phyloP scores from a whole-genome alignment of 192 early-diverging fungal species.

The Umbelopsis sp. region DNA sequence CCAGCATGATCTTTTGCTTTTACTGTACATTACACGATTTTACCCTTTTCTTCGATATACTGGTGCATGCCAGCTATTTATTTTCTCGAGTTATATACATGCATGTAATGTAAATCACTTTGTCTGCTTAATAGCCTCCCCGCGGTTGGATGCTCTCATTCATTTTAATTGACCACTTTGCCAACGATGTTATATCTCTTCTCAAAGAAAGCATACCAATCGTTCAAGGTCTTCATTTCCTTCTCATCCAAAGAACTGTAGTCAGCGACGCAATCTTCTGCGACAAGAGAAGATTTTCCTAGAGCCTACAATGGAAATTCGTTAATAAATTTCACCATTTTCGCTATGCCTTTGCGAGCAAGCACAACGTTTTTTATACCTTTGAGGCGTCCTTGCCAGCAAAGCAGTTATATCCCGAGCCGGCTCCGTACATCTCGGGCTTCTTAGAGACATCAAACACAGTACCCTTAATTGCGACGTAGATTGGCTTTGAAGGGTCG shows the following conservation, averaged over 20 bases:
- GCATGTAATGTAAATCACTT: slow-evolving; percentile 12
- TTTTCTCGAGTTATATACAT: slow-evolving; percentile 7
- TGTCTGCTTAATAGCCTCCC: neutral
- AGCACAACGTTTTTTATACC: slow-evolving; percentile 38
- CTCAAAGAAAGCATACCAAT: slow-evolving; percentile 73
- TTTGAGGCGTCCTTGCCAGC: slow-evolving; percentile 82
- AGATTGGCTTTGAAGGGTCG: slow-evolving; percentile 62
- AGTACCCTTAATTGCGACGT: slow-evolving; percentile 83
- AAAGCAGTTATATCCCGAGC: slow-evolving; percentile 72
- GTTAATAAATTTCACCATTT: too few species aligned
- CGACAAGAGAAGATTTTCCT: slow-evolving; percentile 66
- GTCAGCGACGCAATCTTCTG: slow-evolving; percentile 77
- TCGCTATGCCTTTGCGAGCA: neutral
- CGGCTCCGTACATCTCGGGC: slow-evolving; percentile 66
- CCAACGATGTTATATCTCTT: slow-evolving; percentile 77
- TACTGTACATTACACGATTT: slow-evolving; percentile 12
- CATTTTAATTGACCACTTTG: slow-evolving; percentile 41
- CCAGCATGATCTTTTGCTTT: slow-evolving; percentile 23
- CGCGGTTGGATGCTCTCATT: slow-evolving; percentile 1
- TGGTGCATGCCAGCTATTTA: neutral
- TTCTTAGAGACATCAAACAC: slow-evolving; percentile 77
- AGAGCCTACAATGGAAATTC: slow-evolving; percentile 50
- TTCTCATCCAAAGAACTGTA: slow-evolving; percentile 65
- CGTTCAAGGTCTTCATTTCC: slow-evolving; percentile 68
- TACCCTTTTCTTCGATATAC: neutral